phyloP scores from a whole-genome alignment of 305 asterid genomes.

The Lippia alba region DNA sequence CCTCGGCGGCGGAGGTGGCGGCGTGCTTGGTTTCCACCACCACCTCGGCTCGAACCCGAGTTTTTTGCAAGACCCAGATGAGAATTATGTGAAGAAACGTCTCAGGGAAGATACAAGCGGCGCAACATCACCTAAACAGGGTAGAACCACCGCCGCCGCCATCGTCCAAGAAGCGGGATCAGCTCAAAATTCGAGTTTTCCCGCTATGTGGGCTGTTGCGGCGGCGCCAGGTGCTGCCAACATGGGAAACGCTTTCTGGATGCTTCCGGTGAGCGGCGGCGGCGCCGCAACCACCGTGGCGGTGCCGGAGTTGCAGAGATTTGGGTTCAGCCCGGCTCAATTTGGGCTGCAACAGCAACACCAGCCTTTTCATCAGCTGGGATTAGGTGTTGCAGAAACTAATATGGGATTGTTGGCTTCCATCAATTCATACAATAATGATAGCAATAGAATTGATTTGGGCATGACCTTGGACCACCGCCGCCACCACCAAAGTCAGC shows the following conservation, averaged over 20 bases:
- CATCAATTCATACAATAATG: constrained; percentile 55
- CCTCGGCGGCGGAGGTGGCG: constrained; percentile 64
- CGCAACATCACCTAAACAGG: constrained; percentile 53
- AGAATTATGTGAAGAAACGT: constrained; percentile 59
- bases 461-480: constrained; percentile 66
- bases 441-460: constrained; percentile 58
- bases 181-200: constrained; percentile 48
- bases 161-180: constrained; percentile 54
- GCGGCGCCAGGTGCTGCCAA: constrained; percentile 63
- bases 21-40: constrained; percentile 64
- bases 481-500: constrained; percentile 45
- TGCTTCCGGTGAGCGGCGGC: constrained; percentile 63
- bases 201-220: constrained; percentile 66
- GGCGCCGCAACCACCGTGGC: constrained; percentile 40
- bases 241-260: constrained; percentile 70
- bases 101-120: constrained; percentile 51
- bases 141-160: constrained; percentile 36
- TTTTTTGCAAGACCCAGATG: constrained; percentile 59
- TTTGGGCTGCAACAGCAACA: constrained; percentile 61
- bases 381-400: constrained; percentile 63
- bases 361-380: constrained; percentile 63
- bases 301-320: constrained; percentile 72
- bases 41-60: constrained; percentile 43
- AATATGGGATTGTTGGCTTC: constrained; percentile 78
- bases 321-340: constrained; percentile 68